Evolutionary conservation across 164 flowering plant genomes (phyloP).

Genomic region (Chloranthus sessilifolius): DNA sequence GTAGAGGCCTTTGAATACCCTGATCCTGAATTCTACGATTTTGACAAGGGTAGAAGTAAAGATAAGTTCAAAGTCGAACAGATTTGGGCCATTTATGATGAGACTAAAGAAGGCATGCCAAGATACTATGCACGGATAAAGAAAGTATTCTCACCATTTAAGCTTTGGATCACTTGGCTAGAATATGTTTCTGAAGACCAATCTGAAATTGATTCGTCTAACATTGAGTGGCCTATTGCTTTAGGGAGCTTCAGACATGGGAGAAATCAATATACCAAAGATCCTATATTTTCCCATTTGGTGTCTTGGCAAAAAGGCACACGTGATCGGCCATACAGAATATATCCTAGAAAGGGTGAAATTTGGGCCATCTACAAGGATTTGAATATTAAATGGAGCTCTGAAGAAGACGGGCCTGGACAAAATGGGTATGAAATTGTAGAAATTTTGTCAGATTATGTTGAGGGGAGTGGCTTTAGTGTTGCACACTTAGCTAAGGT

Average conservation of each 20-base stretch:
- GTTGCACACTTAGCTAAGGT: neutral
- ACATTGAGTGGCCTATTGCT: neutral
- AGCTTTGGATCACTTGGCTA: neutral
- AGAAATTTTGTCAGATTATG: neutral
- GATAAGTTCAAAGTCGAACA: neutral
- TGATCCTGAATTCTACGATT: constrained; percentile 45
- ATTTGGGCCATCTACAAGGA: neutral
- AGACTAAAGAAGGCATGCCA: neutral
- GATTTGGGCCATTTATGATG: neutral
- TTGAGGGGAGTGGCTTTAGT: neutral
- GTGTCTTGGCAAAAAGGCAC: neutral
- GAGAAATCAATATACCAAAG: neutral
- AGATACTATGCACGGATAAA: neutral
- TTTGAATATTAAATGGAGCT: neutral
- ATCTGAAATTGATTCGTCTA: neutral
- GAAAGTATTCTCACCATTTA: neutral
- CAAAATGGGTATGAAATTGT: neutral
- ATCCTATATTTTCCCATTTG: neutral
- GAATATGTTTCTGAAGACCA: neutral
- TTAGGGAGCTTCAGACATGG: neutral
- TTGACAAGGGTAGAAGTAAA: constrained; percentile 9
- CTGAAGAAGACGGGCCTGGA: neutral
- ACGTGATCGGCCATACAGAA: too few species aligned
- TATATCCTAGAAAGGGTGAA: too few species aligned
- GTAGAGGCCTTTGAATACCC: constrained; percentile 14